Conservation (phyloP, 352 stramenopile genomes). For the Phytophthora nicotianae region DNA sequence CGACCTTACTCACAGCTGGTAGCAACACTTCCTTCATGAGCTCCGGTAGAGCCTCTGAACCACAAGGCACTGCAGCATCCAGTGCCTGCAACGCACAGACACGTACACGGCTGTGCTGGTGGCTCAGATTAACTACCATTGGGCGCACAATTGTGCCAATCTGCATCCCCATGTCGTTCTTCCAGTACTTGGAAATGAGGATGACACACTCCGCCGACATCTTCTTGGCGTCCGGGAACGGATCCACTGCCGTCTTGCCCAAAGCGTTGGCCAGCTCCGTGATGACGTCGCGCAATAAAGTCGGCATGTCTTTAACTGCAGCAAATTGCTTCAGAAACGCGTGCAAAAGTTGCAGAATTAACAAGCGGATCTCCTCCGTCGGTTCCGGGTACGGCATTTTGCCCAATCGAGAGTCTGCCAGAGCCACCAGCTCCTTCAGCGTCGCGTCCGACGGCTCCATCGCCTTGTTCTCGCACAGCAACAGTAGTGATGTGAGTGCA, state of each 20-base stretch:
- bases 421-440: slow-evolving; percentile 53
- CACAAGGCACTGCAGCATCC: slow-evolving; percentile 72
- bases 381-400: slow-evolving; percentile 80
- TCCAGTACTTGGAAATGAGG: slow-evolving; percentile 58
- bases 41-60: slow-evolving; percentile 63
- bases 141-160: slow-evolving; percentile 71
- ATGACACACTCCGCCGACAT: slow-evolving; percentile 68
- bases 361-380: slow-evolving; percentile 82
- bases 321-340: slow-evolving; percentile 62
- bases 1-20: slow-evolving; percentile 62
- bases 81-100: slow-evolving; percentile 77
- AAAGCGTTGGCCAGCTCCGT: slow-evolving; percentile 69
- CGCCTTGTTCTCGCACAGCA: slow-evolving; percentile 56
- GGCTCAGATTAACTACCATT: slow-evolving; percentile 68
- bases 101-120: slow-evolving; percentile 85
- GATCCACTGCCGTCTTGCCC: slow-evolving; percentile 73
- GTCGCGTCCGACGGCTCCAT: slow-evolving; percentile 46
- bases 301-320: slow-evolving; percentile 10
- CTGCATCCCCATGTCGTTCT: slow-evolving; percentile 64
- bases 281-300: slow-evolving; percentile 62
- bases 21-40: slow-evolving; percentile 82
- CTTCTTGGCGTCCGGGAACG: slow-evolving; percentile 86
- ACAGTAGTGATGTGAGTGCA: slow-evolving; percentile 60
- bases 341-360: slow-evolving; percentile 65
- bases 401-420: slow-evolving; percentile 62